Base-by-base conservation (phyloP, 495 filamentous ascomycete species). In the Aspergillus leporis region DNA sequence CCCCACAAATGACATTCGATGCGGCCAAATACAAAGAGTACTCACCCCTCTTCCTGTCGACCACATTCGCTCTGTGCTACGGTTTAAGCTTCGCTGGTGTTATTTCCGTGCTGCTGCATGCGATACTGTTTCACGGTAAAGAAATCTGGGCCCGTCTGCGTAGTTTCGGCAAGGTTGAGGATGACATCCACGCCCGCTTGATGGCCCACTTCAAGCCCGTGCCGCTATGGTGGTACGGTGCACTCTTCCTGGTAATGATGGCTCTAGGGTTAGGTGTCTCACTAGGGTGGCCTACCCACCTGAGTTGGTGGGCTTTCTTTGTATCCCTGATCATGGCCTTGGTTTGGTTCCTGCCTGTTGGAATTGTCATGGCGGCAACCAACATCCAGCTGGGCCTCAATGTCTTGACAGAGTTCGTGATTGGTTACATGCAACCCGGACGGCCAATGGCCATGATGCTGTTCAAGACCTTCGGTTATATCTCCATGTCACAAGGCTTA, bases 181-280 rank as follows among this genome's bases (percentile, higher is more conserved):
- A 82, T 51, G 89, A 92, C 61, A 74, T 91, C 4, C 88, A 91
- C 62, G 76, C 77, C 52, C 81, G 80, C 19, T 70, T 90, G 32
- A 88, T 90, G 82, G 61, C 71, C 1, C 81, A 80, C 3, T 90
- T 86, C 66, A 72, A 68, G 59, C 72, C 81, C 0, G 83, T 81
- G 7, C 86, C 86, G 2, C 69, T 85, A 21, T 87, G 85, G 85
- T 90, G 87, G 86, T 88, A 87, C 59, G 66, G 62, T 0, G 63
- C 57, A 0, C 65, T 86, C 16, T 68, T 81, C 5, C n/a, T 82
- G 2, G 43, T 72, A 36, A 83, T 83, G 61, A 62, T 85, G 19
- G 81, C 64, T 6, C 68, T 88, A 7, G 77, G 75, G 1, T 72
- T 88, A 10, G 84, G 76, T 4, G 77, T 83, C 0, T 70, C 73